A percentile compares a stretch with the other conserved stretches of the same genome.
Evolutionary conservation across 2,329 filamentous ascomycete genomes (phyloP).

Genomic region (Aspergillus carbonarius): DNA sequence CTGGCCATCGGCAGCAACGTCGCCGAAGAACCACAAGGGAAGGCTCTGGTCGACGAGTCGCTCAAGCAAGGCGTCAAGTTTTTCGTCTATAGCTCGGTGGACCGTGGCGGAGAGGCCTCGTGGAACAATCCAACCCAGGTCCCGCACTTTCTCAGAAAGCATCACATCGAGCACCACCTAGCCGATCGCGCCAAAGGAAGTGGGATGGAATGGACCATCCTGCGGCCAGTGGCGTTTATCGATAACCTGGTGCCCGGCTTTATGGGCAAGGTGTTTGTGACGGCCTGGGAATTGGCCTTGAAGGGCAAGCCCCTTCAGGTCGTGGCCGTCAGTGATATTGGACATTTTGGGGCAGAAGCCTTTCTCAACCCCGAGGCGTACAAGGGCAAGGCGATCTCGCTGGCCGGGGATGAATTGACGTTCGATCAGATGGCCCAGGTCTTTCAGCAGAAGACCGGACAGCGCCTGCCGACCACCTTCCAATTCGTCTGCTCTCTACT

Average conservation of each 20-base stretch:
- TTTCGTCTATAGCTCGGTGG: conserved; percentile 65
- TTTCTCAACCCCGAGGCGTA: conserved; percentile 49
- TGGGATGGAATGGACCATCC: conserved; percentile 60
- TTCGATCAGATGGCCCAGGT: conserved; percentile 46
- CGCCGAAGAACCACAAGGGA: conserved; percentile 55
- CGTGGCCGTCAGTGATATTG: conserved; percentile 52
- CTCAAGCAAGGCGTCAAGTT: conserved; percentile 56
- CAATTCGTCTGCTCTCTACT: conserved; percentile 41
- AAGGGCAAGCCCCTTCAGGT: conserved; percentile 46
- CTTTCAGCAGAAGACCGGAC: conserved; percentile 50
- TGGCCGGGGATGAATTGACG: conserved; percentile 56
- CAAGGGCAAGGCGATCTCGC: conserved; percentile 32
- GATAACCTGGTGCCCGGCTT: conserved; percentile 54
- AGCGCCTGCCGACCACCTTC: conserved; percentile 44
- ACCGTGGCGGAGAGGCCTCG: conserved; percentile 58
- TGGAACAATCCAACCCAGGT: conserved; percentile 56
- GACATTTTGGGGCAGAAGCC: conserved; percentile 51
- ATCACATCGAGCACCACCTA: conserved; percentile 63
- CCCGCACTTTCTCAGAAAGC: conserved; percentile 63
- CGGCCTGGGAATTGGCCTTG: conserved; percentile 41
- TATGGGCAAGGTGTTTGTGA: conserved; percentile 50
- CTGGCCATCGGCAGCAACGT: conserved; percentile 3
- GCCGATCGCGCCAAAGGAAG: conserved; percentile 41
- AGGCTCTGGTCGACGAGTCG: conserved; percentile 56
- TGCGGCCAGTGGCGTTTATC: conserved; percentile 61